Evolutionary conservation across 768 basidiomycete species (phyloP).

Genomic region (Leucocoprinus birnbaumii): DNA sequence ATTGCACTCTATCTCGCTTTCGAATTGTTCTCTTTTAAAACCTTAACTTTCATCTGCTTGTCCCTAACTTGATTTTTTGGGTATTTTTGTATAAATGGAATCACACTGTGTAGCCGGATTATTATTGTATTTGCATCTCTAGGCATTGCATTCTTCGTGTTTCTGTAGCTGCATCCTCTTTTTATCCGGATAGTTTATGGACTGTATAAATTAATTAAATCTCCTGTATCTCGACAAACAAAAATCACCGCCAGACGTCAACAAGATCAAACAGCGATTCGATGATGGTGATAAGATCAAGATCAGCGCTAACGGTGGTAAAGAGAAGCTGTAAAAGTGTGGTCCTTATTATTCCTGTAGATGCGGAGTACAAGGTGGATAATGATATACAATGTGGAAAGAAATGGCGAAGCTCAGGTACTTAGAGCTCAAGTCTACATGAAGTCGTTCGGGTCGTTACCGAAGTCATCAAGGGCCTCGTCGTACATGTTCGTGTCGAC

Average conservation of each 20-base stretch:
- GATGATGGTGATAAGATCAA: not conserved
- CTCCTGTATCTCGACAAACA: not conserved
- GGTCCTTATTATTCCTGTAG: not conserved
- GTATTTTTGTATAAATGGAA: not conserved
- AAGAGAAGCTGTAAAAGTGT: not conserved
- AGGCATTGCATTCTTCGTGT: not conserved
- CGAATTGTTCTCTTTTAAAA: not conserved
- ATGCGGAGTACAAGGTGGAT: not conserved
- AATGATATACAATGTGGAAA: slow-evolving; percentile 3
- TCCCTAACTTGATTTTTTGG: not conserved
- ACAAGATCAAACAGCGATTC: not conserved
- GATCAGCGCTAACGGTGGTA: not conserved
- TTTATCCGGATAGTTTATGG: not conserved
- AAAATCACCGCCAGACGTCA: not conserved
- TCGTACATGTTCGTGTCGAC: slow-evolving; percentile 82
- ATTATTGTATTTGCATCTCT: not conserved
- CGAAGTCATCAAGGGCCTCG: slow-evolving; percentile 89
- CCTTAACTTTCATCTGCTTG: too few relatives aligned
- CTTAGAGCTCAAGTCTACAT: slow-evolving; percentile 54
- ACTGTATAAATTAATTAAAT: not conserved
- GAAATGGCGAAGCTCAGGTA: slow-evolving; percentile 7
- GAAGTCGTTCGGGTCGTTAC: slow-evolving; percentile 74
- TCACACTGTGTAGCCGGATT: too few relatives aligned
- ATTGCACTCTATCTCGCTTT: not conserved
- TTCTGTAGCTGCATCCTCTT: not conserved